Conservation (phyloP, 768 basidiomycete genomes). For the Tylopilus rubrobrunneus region DNA sequence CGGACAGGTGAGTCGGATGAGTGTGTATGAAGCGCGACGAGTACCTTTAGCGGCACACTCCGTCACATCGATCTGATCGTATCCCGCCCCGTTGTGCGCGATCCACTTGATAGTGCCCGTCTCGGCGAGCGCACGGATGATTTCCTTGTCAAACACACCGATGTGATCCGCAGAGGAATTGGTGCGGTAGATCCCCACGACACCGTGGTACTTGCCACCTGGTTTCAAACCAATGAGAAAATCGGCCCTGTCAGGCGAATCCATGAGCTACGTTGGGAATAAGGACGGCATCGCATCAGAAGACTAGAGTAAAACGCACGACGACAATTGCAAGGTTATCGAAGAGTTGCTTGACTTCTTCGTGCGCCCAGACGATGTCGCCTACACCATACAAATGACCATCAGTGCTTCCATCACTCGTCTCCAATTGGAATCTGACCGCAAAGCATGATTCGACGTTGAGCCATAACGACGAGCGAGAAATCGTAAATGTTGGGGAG, state of each 20-base stretch:
- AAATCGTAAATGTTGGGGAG: neutral
- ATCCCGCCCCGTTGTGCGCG: conserved; percentile 90
- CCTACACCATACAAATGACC: conserved; percentile 36
- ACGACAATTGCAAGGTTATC: conserved; percentile 68
- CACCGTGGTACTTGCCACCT: conserved; percentile 70
- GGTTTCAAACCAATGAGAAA: conserved; percentile 63
- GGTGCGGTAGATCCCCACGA: conserved; percentile 76
- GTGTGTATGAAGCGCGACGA: neutral
- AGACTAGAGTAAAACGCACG: conserved; percentile 42
- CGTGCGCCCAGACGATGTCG: conserved; percentile 75
- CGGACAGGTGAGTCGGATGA: neutral
- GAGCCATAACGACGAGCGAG: conserved; percentile 13
- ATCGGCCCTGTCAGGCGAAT: conserved; percentile 59
- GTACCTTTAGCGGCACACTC: conserved; percentile 70
- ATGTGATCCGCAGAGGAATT: conserved; percentile 61
- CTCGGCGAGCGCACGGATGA: conserved; percentile 62
- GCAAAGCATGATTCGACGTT: conserved; percentile 32
- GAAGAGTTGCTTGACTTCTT: conserved; percentile 65
- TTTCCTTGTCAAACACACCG: conserved; percentile 76
- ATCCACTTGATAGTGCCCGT: conserved; percentile 69
- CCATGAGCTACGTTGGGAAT: conserved; percentile 40
- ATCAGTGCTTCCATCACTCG: neutral
- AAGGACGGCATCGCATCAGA: neutral
- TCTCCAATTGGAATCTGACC: conserved; percentile 19
- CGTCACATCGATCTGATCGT: conserved; percentile 80